These are phyloP conservation scores for Termitomyces sp. DNA, from an alignment of 768 basidiomycete species.

Conservation along the genomic window DNA sequence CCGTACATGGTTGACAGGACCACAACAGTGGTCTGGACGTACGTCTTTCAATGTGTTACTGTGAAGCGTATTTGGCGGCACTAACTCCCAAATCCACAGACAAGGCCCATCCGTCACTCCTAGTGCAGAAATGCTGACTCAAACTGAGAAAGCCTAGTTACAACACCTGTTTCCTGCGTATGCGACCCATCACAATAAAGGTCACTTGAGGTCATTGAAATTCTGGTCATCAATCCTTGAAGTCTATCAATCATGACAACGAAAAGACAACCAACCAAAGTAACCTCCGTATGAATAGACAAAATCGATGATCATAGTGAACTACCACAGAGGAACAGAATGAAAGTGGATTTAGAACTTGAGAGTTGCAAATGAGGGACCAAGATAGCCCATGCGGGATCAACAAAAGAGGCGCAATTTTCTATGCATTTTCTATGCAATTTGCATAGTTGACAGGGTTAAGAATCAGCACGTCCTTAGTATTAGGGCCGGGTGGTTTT, in stretches of 20 bases:
- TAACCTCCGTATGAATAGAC: too few relatives aligned
- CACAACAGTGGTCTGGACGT: slow-evolving; percentile 1
- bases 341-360: background rate
- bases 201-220: background rate
- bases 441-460: too few relatives aligned
- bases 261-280: too few relatives aligned
- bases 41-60: background rate
- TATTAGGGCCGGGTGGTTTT: too few relatives aligned
- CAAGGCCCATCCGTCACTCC: background rate
- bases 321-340: background rate
- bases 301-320: too few relatives aligned
- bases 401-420: too few relatives aligned
- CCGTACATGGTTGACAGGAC: background rate
- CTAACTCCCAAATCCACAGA: background rate
- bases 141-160: background rate
- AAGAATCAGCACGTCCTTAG: too few relatives aligned
- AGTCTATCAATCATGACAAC: too few relatives aligned
- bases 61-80: background rate
- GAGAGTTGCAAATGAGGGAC: too few relatives aligned
- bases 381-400: too few relatives aligned
- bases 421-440: too few relatives aligned
- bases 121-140: background rate
- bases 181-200: background rate
- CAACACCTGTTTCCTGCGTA: background rate
- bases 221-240: too few relatives aligned